phyloP scores from a whole-genome alignment of 495 filamentous ascomycete species.

The Annulohypoxylon nitens region DNA sequence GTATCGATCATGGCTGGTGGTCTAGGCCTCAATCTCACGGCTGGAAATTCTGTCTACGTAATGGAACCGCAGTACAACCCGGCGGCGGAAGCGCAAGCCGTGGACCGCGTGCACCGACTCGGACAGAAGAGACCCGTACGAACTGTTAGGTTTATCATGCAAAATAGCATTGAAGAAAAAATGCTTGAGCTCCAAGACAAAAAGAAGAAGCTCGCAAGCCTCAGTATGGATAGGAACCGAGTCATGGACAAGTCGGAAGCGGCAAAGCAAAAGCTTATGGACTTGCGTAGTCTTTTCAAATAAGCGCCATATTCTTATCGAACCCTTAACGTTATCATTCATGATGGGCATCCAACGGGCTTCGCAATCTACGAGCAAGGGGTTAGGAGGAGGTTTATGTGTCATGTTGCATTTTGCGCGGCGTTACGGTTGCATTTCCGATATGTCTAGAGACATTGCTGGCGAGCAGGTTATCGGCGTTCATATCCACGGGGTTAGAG shows the following conservation, averaged over 20 bases:
- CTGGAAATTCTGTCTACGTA: slow-evolving; percentile 87
- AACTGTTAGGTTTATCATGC: slow-evolving; percentile 89
- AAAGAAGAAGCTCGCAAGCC: slow-evolving; percentile 88
- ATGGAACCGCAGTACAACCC: slow-evolving; percentile 99
- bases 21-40: slow-evolving; percentile 89
- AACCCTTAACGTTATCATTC: background rate
- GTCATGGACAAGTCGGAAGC: slow-evolving; percentile 81
- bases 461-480: slow-evolving; percentile 27
- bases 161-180: slow-evolving; percentile 90
- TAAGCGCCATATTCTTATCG: slow-evolving; percentile 49
- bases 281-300: slow-evolving; percentile 85
- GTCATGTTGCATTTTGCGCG: slow-evolving; percentile 32
- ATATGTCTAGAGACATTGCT: background rate
- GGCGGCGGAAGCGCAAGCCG: slow-evolving; percentile 90
- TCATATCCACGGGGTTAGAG: slow-evolving; percentile 2
- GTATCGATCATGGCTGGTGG: slow-evolving; percentile 94
- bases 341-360: slow-evolving; percentile 1
- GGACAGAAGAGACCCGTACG: slow-evolving; percentile 88
- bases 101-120: slow-evolving; percentile 93
- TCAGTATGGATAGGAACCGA: slow-evolving; percentile 74
- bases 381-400: background rate
- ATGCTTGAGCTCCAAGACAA: slow-evolving; percentile 89
- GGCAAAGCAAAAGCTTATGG: slow-evolving; percentile 80
- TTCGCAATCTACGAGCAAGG: slow-evolving; percentile 8
- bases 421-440: slow-evolving; percentile 33